A percentile compares a stretch with the other conserved stretches of the same genome.
phyloP scores from a whole-genome alignment of 169 alveolate species.

The Plasmodium sp. region DNA sequence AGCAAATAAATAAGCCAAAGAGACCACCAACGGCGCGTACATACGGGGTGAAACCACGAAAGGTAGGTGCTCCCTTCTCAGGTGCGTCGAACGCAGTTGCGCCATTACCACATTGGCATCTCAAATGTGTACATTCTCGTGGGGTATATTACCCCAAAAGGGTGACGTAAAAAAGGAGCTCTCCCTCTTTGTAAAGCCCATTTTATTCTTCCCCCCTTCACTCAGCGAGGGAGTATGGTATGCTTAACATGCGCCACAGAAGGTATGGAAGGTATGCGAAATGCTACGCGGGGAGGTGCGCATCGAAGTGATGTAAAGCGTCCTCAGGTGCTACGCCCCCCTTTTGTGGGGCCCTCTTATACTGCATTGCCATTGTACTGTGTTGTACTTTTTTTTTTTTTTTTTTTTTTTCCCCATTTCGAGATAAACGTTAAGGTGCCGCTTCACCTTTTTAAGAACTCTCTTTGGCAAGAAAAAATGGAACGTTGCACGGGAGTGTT shows the following conservation, averaged over 20 bases:
- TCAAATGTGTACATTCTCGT: background rate
- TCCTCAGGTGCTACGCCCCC: background rate
- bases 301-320: background rate
- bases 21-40: background rate
- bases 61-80: background rate
- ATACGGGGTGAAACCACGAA: background rate
- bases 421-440: background rate
- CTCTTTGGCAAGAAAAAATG: background rate
- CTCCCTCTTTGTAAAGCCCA: background rate
- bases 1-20: background rate
- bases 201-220: background rate
- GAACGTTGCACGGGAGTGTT: background rate
- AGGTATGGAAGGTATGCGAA: background rate
- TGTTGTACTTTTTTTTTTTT: background rate
- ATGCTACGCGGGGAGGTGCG: background rate
- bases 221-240: background rate
- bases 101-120: background rate
- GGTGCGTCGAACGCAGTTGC: background rate
- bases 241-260: background rate
- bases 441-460: background rate
- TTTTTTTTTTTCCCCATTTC: background rate
- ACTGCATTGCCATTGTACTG: background rate
- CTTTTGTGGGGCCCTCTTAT: background rate
- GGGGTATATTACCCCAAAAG: background rate
- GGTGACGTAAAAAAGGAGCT: background rate